Conservation (phyloP, 345 rosid genomes). For the Hibiscus mutabilis region DNA sequence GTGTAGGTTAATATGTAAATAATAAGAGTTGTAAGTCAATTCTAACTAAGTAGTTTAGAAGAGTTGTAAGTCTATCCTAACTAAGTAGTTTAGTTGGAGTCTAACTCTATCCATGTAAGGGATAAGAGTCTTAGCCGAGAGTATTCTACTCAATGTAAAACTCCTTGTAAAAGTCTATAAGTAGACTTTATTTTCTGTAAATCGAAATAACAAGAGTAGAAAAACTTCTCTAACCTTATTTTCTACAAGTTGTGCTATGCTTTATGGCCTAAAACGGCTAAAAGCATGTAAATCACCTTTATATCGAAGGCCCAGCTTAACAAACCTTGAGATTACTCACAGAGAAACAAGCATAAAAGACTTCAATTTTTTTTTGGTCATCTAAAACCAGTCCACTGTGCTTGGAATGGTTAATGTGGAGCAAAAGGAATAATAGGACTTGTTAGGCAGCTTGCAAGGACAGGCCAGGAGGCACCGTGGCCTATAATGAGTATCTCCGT, state of each 20-base stretch:
- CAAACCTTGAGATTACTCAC: background rate
- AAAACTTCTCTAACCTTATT: no score
- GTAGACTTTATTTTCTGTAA: no score
- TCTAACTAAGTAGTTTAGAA: no score
- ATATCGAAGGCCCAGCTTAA: background rate
- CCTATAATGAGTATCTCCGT: background rate
- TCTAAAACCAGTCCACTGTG: background rate
- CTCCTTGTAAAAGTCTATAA: no score
- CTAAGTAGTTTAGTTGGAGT: no score
- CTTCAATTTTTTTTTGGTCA: background rate
- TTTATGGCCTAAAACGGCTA: background rate
- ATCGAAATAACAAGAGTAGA: no score
- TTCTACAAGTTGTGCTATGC: background rate
- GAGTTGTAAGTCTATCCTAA: no score
- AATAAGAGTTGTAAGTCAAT: no score
- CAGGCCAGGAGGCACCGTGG: background rate
- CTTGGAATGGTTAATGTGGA: background rate
- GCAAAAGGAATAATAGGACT: background rate
- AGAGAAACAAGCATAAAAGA: background rate
- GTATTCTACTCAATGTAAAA: no score
- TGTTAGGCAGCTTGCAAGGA: conserved; percentile 2
- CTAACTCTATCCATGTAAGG: no score
- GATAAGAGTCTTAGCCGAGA: no score
- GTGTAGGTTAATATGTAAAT: no score
- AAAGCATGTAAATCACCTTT: background rate